Evolutionary conservation across 1,139 yeast genomes (phyloP).

Genomic region (Yamadazyma kanchanaburiensis): DNA sequence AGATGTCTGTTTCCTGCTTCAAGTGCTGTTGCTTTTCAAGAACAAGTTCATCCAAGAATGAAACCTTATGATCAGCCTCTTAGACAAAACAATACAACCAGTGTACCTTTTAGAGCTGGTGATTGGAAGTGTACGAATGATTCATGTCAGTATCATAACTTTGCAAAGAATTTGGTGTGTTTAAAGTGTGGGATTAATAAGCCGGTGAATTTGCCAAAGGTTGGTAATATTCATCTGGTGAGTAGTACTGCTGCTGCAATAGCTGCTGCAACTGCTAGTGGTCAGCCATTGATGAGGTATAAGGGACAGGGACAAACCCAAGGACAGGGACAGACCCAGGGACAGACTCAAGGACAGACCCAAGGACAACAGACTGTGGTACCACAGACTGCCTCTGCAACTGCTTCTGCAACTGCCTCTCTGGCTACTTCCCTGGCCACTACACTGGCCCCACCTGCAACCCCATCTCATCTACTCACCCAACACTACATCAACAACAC

Average conservation of each 20-base stretch:
- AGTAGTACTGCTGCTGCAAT: conserved; percentile 50
- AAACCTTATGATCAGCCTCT: conserved; percentile 1
- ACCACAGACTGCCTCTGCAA: too few relatives aligned
- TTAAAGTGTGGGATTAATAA: conserved; percentile 85
- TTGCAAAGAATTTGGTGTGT: conserved; percentile 87
- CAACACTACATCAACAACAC: conserved; percentile 15
- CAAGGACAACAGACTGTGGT: neutral
- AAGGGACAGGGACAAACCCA: neutral
- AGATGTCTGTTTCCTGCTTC: conserved; percentile 90
- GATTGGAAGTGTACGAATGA: conserved; percentile 91
- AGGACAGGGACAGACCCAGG: neutral
- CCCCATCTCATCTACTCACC: conserved; percentile 2
- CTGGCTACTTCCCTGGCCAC: neutral
- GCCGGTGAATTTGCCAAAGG: conserved; percentile 35
- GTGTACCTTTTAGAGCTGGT: conserved; percentile 91
- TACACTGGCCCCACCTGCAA: neutral
- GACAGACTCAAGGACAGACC: neutral
- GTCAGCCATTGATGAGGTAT: conserved; percentile 37
- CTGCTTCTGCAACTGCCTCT: neutral
- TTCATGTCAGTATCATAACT: conserved; percentile 83
- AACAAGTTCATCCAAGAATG: conserved; percentile 21
- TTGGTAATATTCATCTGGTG: conserved; percentile 27
- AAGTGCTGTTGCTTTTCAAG: conserved; percentile 64
- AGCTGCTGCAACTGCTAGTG: conserved; percentile 54
- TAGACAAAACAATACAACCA: conserved; percentile 10